Base-by-base conservation (phyloP, 2,329 filamentous ascomycete genomes). In the Leptographium flavum region DNA sequence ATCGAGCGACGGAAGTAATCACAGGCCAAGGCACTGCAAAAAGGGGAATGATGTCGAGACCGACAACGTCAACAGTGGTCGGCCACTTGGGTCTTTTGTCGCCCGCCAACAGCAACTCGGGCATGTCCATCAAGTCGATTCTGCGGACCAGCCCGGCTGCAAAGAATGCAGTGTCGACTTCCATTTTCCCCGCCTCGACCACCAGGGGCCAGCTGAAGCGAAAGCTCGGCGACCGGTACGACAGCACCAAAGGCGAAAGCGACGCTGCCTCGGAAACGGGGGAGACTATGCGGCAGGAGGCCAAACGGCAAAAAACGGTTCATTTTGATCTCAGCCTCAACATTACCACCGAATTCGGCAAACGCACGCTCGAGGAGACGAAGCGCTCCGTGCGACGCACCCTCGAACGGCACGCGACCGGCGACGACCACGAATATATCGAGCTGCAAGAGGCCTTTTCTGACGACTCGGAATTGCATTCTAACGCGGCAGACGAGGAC, bases 241-340 rank as follows among this genome's bases (percentile, higher is more conserved):
- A 45, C 39, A 37, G 40, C 19, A 28, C 23, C 17, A 37, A 37
- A 19, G 39, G 44, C 19, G 39, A 41, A n/a, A 45, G 44, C 13
- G 39, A 35, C 21, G 22, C n/a, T n/a, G n/a, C 5, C n/a, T 30
- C 25, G 14, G 14, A 39, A 15, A 10, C 25, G 19, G 43, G 28
- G 17, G 27, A 32, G 31, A 22, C n/a, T n/a, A n/a, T n/a, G n/a
- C n/a, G 17, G n/a, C 15, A 14, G 25, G 17, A 23, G 25, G 19
- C n/a, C 19, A 78, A 78, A 56, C 67, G 72, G 32, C 70, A 69
- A 49, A 75, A 70, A 53, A 59, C 58, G 21, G 74, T 79, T 41
- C 62, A 73, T 39, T 77, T 78, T 51, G 73, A 77, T 61, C 66
- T 77, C 49, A 68, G 71, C 19, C 67, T 70, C 54, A 76, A 74